phyloP scores from a whole-genome alignment of 208 protist species.

The Trypanosoma avium region DNA sequence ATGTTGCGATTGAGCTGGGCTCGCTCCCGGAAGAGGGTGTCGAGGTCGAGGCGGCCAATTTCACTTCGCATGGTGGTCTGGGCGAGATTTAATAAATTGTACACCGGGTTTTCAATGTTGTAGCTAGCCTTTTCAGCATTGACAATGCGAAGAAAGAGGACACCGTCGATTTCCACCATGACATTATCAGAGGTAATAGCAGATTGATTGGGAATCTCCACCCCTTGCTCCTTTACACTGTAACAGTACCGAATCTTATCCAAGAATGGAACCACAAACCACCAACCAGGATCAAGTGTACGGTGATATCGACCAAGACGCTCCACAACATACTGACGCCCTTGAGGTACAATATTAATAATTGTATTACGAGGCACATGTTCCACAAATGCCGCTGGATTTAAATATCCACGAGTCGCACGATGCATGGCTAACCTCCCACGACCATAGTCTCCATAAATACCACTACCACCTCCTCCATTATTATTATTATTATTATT shows the following conservation, averaged over 20 bases:
- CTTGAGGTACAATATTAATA: slow-evolving; percentile 95
- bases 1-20: slow-evolving; percentile 93
- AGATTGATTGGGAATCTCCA: slow-evolving; percentile 91
- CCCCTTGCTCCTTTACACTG: slow-evolving; percentile 92
- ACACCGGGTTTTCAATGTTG: slow-evolving; percentile 95
- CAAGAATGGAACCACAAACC: slow-evolving; percentile 92
- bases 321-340: slow-evolving; percentile 94
- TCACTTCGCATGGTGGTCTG: slow-evolving; percentile 97
- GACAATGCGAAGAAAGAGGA: slow-evolving; percentile 93
- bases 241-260: slow-evolving; percentile 95
- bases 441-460: background rate
- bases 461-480: background rate
- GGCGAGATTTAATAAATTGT: slow-evolving; percentile 95
- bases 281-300: slow-evolving; percentile 90
- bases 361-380: slow-evolving; percentile 69
- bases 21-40: slow-evolving; percentile 94
- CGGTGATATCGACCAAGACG: slow-evolving; percentile 92
- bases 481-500: slow-evolving; percentile 1
- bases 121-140: slow-evolving; percentile 91
- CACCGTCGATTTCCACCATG: slow-evolving; percentile 95
- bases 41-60: slow-evolving; percentile 93
- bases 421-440: slow-evolving; percentile 4
- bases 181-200: slow-evolving; percentile 96
- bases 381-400: slow-evolving; percentile 68
- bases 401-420: slow-evolving; percentile 32